Conservation (phyloP, 345 rosid species). For the Cardamine chenopodiifolia region DNA sequence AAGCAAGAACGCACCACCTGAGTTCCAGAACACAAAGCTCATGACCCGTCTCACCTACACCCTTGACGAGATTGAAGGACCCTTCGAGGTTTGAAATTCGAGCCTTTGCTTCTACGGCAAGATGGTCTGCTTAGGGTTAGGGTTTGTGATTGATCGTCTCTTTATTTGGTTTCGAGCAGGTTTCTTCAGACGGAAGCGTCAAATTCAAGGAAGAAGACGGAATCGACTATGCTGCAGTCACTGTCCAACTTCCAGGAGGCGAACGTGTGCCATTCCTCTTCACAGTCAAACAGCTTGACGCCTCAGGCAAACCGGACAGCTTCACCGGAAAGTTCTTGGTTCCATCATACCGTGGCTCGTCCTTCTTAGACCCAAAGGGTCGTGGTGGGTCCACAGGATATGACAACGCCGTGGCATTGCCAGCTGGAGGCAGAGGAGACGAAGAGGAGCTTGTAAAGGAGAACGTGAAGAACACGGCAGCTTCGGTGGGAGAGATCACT, state of each 20-base stretch:
- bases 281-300: constrained; percentile 85
- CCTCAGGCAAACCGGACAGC: constrained; percentile 83
- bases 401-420: constrained; percentile 87
- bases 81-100: constrained; percentile 61
- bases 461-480: constrained; percentile 68
- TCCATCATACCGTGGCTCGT: constrained; percentile 88
- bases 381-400: constrained; percentile 94
- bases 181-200: constrained; percentile 61
- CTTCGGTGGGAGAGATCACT: constrained; percentile 84
- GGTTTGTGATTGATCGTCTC: constrained; percentile 1
- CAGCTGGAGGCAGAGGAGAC: constrained; percentile 81
- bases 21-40: constrained; percentile 93
- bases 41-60: constrained; percentile 98
- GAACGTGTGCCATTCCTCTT: constrained; percentile 96
- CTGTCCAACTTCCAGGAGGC: constrained; percentile 92
- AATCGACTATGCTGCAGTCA: constrained; percentile 92
- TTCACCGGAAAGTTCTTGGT: constrained; percentile 79
- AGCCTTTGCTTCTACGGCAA: neutral
- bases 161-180: constrained; percentile 24
- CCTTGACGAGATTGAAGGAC: constrained; percentile 94
- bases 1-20: constrained; percentile 81
- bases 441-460: constrained; percentile 87
- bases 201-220: constrained; percentile 94
- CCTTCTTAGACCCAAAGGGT: constrained; percentile 99
- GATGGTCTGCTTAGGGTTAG: neutral